Percentiles rank a stretch among this genome's conserved stretches.
Conservation (phyloP, 2,329 filamentous ascomycete genomes). For the Boeremia exigua region DNA sequence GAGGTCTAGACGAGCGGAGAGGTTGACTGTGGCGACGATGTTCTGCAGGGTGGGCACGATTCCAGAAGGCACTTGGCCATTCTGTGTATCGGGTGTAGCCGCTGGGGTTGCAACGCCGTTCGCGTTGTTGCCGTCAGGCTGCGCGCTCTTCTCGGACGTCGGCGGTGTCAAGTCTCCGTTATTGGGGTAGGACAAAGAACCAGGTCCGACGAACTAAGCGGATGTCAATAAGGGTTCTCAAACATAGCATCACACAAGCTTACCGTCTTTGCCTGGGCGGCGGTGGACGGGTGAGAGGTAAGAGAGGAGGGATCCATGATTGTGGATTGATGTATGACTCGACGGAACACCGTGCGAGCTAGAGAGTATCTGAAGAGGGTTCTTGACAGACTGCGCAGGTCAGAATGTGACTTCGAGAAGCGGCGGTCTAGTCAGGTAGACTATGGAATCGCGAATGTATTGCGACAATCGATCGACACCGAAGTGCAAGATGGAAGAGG, state of each 20-base stretch:
- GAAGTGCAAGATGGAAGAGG: constrained; percentile 23
- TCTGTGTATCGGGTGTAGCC: constrained; percentile 81
- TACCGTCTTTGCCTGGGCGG: constrained; percentile 85
- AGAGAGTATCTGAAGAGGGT: constrained; percentile 34
- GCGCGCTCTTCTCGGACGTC: constrained; percentile 71
- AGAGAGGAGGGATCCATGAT: constrained; percentile 77
- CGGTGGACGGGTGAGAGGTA: constrained; percentile 89
- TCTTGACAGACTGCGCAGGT: constrained; percentile 46
- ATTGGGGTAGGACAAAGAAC: constrained; percentile 89
- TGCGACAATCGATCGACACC: constrained; percentile 44
- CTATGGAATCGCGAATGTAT: constrained; percentile 38
- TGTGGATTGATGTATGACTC: constrained; percentile 44
- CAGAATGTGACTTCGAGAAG: constrained; percentile 39
- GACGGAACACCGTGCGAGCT: constrained; percentile 38
- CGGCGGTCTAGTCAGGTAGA: constrained; percentile 36
- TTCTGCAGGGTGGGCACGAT: constrained; percentile 71
- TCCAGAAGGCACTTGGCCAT: constrained; percentile 64
- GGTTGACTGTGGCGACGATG: constrained; percentile 98
- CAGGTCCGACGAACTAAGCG: constrained; percentile 75
- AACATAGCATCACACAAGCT: constrained; percentile 34
- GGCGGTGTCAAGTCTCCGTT: constrained; percentile 82
- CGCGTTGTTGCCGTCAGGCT: constrained; percentile 56
- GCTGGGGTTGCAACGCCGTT: constrained; percentile 86
- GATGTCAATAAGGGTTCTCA: constrained; percentile 30
- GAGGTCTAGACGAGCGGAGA: constrained; percentile 97